phyloP scores from a whole-genome alignment of 495 filamentous ascomycete genomes.

The Hamigera avellanea region DNA sequence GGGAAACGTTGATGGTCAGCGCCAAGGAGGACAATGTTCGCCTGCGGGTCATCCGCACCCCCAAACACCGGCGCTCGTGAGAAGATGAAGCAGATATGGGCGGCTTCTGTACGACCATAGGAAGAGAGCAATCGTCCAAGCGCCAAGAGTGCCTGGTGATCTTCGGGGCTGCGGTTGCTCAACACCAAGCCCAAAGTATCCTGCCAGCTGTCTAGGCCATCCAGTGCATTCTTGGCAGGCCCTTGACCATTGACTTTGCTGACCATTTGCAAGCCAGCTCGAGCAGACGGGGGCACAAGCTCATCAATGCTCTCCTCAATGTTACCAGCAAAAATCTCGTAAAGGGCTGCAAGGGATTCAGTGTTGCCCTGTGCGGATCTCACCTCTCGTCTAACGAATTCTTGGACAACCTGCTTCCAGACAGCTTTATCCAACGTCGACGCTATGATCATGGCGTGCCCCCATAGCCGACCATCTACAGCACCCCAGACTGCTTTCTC shows the following conservation, averaged over 20 bases:
- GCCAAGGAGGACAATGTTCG: constrained; percentile 73
- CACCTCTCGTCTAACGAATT: constrained; percentile 89
- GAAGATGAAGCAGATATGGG: constrained; percentile 77
- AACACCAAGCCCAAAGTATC: constrained; percentile 80
- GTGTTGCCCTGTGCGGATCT: constrained; percentile 63
- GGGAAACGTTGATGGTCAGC: constrained; percentile 60
- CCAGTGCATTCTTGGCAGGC: constrained; percentile 57
- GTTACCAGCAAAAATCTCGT: constrained; percentile 88
- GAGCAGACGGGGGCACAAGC: constrained; percentile 86
- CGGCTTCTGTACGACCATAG: constrained; percentile 83
- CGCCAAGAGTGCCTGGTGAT: constrained; percentile 62
- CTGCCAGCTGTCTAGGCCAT: constrained; percentile 84
- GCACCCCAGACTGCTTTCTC: constrained; percentile 92
- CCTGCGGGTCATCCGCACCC: constrained; percentile 71
- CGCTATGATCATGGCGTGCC: constrained; percentile 86
- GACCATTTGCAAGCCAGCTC: constrained; percentile 83
- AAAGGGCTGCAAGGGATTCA: constrained; percentile 79
- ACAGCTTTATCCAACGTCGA: constrained; percentile 57
- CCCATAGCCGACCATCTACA: constrained; percentile 90
- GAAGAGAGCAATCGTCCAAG: constrained; percentile 74
- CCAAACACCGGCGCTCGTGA: constrained; percentile 52
- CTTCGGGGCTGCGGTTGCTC: constrained; percentile 73
- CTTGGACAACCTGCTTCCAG: constrained; percentile 87
- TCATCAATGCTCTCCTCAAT: constrained; percentile 92
- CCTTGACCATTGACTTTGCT: constrained; percentile 52